Base-by-base conservation (phyloP, 2,329 filamentous ascomycete genomes). In the Cladobotryum mycophilum region DNA sequence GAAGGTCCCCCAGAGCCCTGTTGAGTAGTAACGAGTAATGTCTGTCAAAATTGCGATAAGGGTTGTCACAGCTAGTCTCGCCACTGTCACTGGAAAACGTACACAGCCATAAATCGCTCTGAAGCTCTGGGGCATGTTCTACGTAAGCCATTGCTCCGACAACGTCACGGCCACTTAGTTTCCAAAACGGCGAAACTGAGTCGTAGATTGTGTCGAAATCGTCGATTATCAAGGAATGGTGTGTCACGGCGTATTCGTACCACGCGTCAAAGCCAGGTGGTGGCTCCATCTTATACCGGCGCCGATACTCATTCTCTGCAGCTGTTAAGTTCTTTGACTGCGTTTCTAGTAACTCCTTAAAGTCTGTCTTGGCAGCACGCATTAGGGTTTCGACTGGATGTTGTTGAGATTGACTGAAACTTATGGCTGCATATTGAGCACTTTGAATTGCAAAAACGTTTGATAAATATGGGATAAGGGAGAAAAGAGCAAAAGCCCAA, bases 231-330 rank as follows among this genome's bases (percentile, higher is more conserved):
- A 81, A 74, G 0, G 88, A 86, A 20, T 76, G 65, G 40, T 69
- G 67, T 12, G 76, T 71, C 53, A 75, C 77, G 7, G 88, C 86
- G 61, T 86, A 90, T 33, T 85, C 76, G 62, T 84, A 91, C 88
- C 88, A 93, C 55, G 81, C 81, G 61, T 91, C 86, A 59, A 92
- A 93, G 54, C 86, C 78, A 2, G 82, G 85, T 12, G 88, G 88
- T 14, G 88, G 88, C 13, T 88, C 77, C 11, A 81, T 78, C 59
- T 86, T 53, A 53, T 76, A 67, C 8, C 73, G 68, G 18, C 68
- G 66, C 14, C 61, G 66, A 56, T 77, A 77, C 55, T 75, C 71
- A 1, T 59, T 54, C 0, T 70, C 68, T 0, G 74, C 74, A 1
- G 59, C 65, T 1, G 55, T 18, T n/a, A 64, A 67, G 0, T 53